Conservation (phyloP, 2,329 filamentous ascomycete genomes). For the Paraphaeosphaeria minitans region DNA sequence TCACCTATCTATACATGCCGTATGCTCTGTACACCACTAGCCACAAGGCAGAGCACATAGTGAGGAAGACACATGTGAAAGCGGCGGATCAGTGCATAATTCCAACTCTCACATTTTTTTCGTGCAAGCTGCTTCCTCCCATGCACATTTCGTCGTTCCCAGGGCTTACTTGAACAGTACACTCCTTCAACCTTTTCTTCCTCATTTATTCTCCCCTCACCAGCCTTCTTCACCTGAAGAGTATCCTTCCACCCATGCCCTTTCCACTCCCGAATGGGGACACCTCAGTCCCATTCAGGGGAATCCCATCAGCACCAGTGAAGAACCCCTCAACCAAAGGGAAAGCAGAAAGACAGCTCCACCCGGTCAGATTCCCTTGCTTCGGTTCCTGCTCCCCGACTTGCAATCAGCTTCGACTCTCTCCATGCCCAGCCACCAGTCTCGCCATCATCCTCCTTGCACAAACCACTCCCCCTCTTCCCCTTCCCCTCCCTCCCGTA, state of each 20-base stretch:
- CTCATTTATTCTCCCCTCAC: not conserved
- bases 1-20: not conserved
- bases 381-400: not conserved
- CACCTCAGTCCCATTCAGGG: not conserved
- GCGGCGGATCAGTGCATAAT: slow-evolving; percentile 2
- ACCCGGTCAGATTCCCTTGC: not conserved
- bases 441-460: too few relatives aligned
- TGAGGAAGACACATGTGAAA: not conserved
- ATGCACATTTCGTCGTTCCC: too few relatives aligned
- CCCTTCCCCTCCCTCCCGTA: too few relatives aligned
- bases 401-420: not conserved
- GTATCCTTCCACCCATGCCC: not conserved
- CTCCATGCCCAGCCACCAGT: not conserved
- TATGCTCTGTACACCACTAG: not conserved
- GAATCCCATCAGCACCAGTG: not conserved
- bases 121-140: not conserved
- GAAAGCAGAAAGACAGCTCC: not conserved
- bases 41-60: not conserved
- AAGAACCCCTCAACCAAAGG: not conserved
- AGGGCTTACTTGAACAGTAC: too few relatives aligned
- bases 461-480: too few relatives aligned
- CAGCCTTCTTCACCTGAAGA: not conserved
- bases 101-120: not conserved
- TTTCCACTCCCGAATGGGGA: not conserved
- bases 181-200: not conserved